Evolutionary conservation across 441 rosid genomes (phyloP).

Genomic region (Capsella rubella): DNA sequence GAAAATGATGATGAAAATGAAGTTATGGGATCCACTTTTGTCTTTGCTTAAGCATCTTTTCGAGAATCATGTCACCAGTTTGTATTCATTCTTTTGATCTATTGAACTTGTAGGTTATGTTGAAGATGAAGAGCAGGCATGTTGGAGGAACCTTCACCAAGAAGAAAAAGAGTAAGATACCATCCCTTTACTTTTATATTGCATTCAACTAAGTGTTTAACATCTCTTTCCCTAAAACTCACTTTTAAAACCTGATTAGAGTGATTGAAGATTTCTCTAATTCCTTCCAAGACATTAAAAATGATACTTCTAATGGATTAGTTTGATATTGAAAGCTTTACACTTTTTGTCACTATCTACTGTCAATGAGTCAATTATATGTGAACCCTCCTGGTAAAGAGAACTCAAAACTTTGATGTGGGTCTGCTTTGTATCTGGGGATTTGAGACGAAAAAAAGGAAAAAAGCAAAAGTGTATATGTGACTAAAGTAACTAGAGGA

Average conservation of each 20-base stretch:
- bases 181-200: conserved; percentile 47
- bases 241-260: conserved; percentile 12
- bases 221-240: neutral
- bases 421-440: conserved; percentile 62
- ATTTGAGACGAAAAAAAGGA: conserved; percentile 56
- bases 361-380: conserved; percentile 45
- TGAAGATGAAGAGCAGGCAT: conserved; percentile 97
- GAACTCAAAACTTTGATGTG: conserved; percentile 58
- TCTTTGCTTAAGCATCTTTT: conserved; percentile 25
- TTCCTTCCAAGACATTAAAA: conserved; percentile 16
- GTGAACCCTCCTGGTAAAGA: conserved; percentile 44
- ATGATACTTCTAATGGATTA: conserved; percentile 27
- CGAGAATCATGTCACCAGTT: conserved; percentile 18
- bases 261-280: conserved; percentile 20
- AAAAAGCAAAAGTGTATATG: conserved; percentile 43
- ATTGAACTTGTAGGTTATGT: conserved; percentile 57
- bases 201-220: neutral
- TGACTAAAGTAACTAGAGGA: conserved; percentile 28
- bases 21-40: conserved; percentile 33
- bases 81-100: conserved; percentile 34
- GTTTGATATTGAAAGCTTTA: conserved; percentile 26
- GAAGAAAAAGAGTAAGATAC: conserved; percentile 95
- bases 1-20: conserved; percentile 48
- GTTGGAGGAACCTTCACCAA: conserved; percentile 94
- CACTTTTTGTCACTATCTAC: conserved; percentile 48